phyloP scores from a whole-genome alignment of 2,329 filamentous ascomycete species.

The Coniochaeta ligniaria region DNA sequence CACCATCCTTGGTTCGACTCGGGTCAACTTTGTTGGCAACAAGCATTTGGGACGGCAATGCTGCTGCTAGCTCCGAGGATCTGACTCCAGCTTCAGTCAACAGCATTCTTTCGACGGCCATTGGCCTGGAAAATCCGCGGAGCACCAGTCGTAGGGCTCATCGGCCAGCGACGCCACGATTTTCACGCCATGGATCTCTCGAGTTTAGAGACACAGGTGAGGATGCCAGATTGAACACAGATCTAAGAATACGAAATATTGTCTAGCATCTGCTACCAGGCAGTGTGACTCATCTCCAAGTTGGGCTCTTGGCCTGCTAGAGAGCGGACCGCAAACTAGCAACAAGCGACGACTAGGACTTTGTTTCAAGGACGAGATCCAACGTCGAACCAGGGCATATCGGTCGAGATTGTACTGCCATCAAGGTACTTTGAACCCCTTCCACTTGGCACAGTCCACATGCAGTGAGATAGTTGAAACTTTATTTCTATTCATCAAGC shows the following conservation, averaged over 20 bases:
- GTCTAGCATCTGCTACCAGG: too few relatives aligned
- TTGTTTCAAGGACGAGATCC: neutral
- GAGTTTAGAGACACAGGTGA: too few relatives aligned
- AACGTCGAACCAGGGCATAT: neutral
- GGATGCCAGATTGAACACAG: neutral
- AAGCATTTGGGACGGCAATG: neutral
- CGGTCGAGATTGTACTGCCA: neutral
- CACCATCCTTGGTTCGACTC: neutral
- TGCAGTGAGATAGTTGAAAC: neutral
- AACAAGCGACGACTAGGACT: neutral
- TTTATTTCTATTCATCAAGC: neutral
- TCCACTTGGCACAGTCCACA: neutral
- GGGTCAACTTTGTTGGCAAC: neutral
- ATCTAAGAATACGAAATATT: too few relatives aligned
- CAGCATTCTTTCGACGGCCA: conserved; percentile 13
- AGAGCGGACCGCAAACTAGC: neutral
- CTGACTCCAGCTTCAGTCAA: conserved; percentile 12
- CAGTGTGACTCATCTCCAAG: too few relatives aligned
- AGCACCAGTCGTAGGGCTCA: neutral
- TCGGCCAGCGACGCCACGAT: neutral
- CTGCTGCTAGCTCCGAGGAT: neutral
- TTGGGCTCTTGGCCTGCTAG: neutral
- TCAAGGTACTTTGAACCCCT: too few relatives aligned
- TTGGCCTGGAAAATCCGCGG: conserved; percentile 6
- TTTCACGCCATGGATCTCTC: neutral